Conservation (phyloP, 257 asterid species). For the Solanum dulcamara region DNA sequence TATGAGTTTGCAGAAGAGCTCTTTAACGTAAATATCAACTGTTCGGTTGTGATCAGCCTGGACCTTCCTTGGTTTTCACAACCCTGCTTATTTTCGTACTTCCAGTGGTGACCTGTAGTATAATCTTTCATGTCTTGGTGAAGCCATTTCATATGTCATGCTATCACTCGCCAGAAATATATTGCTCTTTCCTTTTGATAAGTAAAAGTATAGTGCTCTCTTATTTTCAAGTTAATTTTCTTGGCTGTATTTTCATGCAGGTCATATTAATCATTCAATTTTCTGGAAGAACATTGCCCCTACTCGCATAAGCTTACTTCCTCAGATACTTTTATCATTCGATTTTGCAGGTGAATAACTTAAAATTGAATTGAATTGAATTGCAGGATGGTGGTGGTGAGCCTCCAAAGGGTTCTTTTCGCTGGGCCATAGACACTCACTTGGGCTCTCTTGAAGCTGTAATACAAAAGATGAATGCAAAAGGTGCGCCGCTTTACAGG, state of each 20-base stretch:
- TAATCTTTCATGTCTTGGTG: neutral
- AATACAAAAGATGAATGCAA: slow-evolving; percentile 56
- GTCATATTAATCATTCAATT: slow-evolving; percentile 44
- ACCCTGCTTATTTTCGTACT: neutral
- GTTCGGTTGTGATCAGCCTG: neutral
- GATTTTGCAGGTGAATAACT: neutral
- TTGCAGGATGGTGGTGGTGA: slow-evolving; percentile 79
- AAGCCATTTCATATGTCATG: neutral
- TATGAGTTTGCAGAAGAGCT: too few relatives aligned
- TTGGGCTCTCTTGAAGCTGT: slow-evolving; percentile 59
- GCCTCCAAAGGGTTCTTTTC: slow-evolving; percentile 55
- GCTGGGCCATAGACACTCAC: slow-evolving; percentile 39
- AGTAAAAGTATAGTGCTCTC: neutral
- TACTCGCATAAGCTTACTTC: slow-evolving; percentile 29
- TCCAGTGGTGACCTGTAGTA: neutral
- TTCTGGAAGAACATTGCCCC: slow-evolving; percentile 95
- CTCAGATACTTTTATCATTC: neutral
- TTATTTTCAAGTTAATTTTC: neutral
- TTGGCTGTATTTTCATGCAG: neutral
- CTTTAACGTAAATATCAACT: neutral
- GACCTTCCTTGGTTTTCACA: neutral
- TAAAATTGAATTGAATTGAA: neutral
- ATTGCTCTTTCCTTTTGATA: neutral
- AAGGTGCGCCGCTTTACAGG: slow-evolving; percentile 82
- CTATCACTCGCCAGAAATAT: neutral